Evolutionary conservation across 2,329 filamentous ascomycete genomes (phyloP).

Genomic region (Mycocentrospora acerina): DNA sequence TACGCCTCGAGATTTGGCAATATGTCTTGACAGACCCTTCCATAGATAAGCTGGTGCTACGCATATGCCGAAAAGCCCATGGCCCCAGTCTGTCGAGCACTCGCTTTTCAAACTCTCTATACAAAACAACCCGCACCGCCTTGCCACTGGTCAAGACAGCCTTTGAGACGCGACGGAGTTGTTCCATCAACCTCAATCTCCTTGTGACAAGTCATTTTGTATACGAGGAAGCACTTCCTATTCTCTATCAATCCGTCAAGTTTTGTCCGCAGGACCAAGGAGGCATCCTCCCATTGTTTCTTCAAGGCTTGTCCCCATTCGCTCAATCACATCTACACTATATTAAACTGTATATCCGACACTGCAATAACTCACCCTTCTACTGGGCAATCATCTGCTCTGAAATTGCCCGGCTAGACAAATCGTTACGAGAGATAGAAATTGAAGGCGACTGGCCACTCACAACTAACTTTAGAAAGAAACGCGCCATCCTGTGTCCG

Average conservation of each 20-base stretch:
- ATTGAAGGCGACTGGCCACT: constrained; percentile 11
- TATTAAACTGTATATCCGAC: constrained; percentile 12
- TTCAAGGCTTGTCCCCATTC: constrained; percentile 14
- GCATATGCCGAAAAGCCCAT: constrained; percentile 12
- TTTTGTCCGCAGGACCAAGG: constrained; percentile 16
- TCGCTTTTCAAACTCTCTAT: constrained; percentile 3
- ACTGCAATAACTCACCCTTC: constrained; percentile 10
- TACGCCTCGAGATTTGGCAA: constrained; percentile 25
- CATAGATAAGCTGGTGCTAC: constrained; percentile 6
- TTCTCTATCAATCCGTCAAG: constrained; percentile 19
- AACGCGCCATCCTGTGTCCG: constrained; percentile 13
- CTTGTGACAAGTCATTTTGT: constrained; percentile 16
- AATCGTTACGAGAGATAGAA: constrained; percentile 13
- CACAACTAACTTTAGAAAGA: not conserved
- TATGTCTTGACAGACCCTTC: constrained; percentile 20
- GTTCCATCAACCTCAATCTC: constrained; percentile 10
- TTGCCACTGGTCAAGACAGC: constrained; percentile 4
- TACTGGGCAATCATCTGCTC: constrained; percentile 30
- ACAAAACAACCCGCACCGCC: not conserved
- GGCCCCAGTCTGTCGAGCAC: constrained; percentile 1
- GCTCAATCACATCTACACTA: constrained; percentile 18
- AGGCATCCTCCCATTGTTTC: constrained; percentile 23
- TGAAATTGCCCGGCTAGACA: constrained; percentile 20
- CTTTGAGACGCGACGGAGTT: constrained; percentile 2
- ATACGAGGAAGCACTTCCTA: constrained; percentile 28